Conservation (phyloP, 2,329 filamentous ascomycete species). For the Arthrobotrys sphaeroides region DNA sequence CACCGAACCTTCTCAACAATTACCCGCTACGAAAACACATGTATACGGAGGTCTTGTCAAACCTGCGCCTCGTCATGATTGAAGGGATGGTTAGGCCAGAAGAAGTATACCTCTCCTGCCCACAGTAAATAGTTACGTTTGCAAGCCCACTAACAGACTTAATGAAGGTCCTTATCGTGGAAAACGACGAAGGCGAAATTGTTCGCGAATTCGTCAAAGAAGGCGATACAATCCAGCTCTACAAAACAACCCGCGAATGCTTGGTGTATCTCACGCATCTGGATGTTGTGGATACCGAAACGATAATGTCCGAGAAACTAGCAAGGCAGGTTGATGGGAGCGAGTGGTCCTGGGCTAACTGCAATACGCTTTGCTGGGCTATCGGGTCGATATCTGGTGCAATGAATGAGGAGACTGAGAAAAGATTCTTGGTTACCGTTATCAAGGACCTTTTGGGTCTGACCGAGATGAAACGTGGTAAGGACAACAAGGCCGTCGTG, state of each 20-base stretch:
- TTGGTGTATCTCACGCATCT: constrained; percentile 96
- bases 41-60: constrained; percentile 92
- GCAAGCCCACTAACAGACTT: constrained; percentile 1
- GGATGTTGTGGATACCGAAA: constrained; percentile 95
- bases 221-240: constrained; percentile 97
- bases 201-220: constrained; percentile 99
- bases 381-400: constrained; percentile 98
- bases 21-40: constrained; percentile 98
- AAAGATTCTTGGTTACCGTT: constrained; percentile 96
- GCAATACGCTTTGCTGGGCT: constrained; percentile 99
- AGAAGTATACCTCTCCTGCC: constrained; percentile 66
- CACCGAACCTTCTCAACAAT: constrained; percentile 83
- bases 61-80: constrained; percentile 96
- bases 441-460: constrained; percentile 97
- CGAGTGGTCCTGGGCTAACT: constrained; percentile 99
- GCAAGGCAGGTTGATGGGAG: constrained; percentile 91
- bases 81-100: constrained; percentile 99
- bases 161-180: constrained; percentile 84
- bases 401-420: constrained; percentile 99
- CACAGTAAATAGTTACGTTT: neutral
- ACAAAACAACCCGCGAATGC: constrained; percentile 98
- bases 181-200: constrained; percentile 99
- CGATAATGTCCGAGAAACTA: constrained; percentile 99
- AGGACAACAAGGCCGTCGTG: constrained; percentile 99
- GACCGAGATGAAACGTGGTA: constrained; percentile 98